phyloP scores from a whole-genome alignment of 352 stramenopile species.

The Achlya hypogyna region DNA sequence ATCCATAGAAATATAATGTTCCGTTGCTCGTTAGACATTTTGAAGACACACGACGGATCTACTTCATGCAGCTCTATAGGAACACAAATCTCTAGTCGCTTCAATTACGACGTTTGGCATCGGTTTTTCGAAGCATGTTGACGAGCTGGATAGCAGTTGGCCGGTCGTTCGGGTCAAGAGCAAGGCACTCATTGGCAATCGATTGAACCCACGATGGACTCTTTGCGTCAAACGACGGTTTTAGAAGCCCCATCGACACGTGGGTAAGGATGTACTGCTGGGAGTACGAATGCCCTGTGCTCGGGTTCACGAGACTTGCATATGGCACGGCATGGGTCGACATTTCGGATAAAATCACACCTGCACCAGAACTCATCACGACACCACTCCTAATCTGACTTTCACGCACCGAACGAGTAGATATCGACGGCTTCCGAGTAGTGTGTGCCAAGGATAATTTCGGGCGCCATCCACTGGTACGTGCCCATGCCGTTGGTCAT shows the following conservation, averaged over 20 bases:
- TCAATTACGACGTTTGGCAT: no score
- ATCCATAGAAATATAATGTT: no score
- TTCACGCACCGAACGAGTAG: neutral
- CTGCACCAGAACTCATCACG: neutral
- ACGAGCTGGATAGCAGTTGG: neutral
- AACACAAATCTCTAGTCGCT: no score
- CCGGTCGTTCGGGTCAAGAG: neutral
- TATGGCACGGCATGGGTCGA: slow-evolving; percentile 5
- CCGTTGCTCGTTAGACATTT: no score
- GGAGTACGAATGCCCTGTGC: neutral
- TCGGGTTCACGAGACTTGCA: neutral
- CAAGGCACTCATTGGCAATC: neutral
- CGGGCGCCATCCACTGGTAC: neutral
- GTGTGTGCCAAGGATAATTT: neutral
- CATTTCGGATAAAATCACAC: slow-evolving; percentile 12
- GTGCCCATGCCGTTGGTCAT: neutral
- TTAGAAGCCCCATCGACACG: neutral
- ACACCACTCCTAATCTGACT: neutral
- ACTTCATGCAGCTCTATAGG: no score
- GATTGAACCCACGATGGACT: neutral
- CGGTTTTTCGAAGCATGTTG: no score
- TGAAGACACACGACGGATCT: no score
- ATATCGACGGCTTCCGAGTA: neutral
- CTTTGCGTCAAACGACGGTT: neutral
- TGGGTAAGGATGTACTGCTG: neutral